phyloP scores from a whole-genome alignment of 768 basidiomycete genomes.

The Strobilomyces confusus region DNA sequence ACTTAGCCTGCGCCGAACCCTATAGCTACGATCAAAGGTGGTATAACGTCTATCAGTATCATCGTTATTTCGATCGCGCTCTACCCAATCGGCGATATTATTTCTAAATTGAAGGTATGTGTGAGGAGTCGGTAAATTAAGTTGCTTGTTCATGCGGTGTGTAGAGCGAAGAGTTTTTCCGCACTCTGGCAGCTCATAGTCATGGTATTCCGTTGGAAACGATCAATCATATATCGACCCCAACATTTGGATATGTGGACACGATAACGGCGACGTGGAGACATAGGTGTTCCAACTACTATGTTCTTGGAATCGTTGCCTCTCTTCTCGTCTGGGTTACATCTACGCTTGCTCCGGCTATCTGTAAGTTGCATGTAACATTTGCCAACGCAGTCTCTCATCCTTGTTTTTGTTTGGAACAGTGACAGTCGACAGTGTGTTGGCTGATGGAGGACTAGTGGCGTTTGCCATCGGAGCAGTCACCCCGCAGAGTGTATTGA shows the following conservation, averaged over 20 bases:
- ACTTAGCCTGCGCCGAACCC: neutral
- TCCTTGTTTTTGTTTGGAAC: neutral
- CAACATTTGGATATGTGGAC: conserved; percentile 18
- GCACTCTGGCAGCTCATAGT: conserved; percentile 9
- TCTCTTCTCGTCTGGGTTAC: conserved; percentile 19
- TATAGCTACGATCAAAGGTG: conserved; percentile 26
- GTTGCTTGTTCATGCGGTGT: neutral
- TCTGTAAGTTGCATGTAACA: conserved; percentile 15
- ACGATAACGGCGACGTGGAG: conserved; percentile 14
- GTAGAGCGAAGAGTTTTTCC: conserved; percentile 31
- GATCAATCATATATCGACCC: conserved; percentile 22
- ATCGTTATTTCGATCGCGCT: conserved; percentile 28
- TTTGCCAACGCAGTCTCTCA: neutral
- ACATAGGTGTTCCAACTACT: conserved; percentile 21
- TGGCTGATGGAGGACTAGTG: conserved; percentile 20
- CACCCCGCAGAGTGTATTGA: conserved; percentile 21
- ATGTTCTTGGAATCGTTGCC: conserved; percentile 15
- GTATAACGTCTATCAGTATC: conserved; percentile 26
- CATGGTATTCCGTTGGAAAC: conserved; percentile 23
- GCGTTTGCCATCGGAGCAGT: conserved; percentile 25
- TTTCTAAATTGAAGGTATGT: conserved; percentile 19
- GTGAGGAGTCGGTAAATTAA: neutral
- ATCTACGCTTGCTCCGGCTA: conserved; percentile 22
- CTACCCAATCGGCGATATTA: conserved; percentile 16
- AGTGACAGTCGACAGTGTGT: conserved; percentile 23